Conservation (phyloP, 805 yeast genomes). For the Starmerella kuoi region DNA sequence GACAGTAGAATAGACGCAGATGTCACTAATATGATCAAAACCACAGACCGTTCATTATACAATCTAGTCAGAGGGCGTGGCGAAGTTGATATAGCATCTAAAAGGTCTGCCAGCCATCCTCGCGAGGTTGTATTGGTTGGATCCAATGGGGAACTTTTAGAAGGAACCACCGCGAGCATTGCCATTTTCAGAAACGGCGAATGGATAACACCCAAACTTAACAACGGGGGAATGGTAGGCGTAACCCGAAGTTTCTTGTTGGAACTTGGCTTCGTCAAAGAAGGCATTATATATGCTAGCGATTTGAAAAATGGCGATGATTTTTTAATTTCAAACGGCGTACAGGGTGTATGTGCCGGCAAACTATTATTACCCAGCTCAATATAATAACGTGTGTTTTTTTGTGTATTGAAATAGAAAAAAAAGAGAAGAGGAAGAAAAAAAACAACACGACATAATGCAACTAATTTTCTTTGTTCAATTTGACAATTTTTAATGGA, state of each 20-base stretch:
- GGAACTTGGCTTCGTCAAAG: slow-evolving; percentile 40
- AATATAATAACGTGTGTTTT: too few species aligned
- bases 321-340: slow-evolving; percentile 65
- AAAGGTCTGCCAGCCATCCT: neutral
- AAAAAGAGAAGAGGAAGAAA: neutral
- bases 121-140: slow-evolving; percentile 66
- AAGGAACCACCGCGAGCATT: slow-evolving; percentile 72
- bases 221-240: slow-evolving; percentile 74
- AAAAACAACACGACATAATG: neutral
- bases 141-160: slow-evolving; percentile 48
- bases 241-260: slow-evolving; percentile 58
- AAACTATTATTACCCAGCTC: neutral
- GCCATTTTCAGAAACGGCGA: slow-evolving; percentile 45
- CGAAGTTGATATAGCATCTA: slow-evolving; percentile 10
- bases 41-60: slow-evolving; percentile 60
- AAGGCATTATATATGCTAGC: slow-evolving; percentile 37
- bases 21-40: slow-evolving; percentile 62
- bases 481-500: neutral
- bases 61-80: slow-evolving; percentile 44
- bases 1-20: slow-evolving; percentile 29
- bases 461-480: neutral
- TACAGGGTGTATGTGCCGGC: slow-evolving; percentile 49
- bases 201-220: slow-evolving; percentile 76
- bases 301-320: slow-evolving; percentile 55
- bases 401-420: neutral